Percentiles rank a stretch among this genome's conserved stretches.
phyloP scores from a whole-genome alignment of 805 yeast species.

The Starmerella vitae region DNA sequence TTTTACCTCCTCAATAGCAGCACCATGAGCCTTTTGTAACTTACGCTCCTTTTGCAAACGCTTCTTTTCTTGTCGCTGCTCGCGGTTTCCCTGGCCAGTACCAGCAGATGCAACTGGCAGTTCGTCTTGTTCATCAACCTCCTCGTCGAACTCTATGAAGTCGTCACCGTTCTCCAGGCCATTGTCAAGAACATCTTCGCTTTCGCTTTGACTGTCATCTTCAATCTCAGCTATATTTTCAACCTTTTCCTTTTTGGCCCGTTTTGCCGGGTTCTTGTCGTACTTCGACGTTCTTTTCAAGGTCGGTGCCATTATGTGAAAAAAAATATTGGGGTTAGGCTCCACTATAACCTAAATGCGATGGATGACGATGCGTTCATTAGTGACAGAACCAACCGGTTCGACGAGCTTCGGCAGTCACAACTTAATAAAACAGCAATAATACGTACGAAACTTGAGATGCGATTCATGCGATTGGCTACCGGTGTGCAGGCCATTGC shows the following conservation, averaged over 20 bases:
- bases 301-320: slow-evolving; percentile 4
- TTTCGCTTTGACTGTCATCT: slow-evolving; percentile 18
- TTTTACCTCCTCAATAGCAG: slow-evolving; percentile 72
- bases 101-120: slow-evolving; percentile 23
- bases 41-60: slow-evolving; percentile 69
- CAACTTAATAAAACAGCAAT: slow-evolving; percentile 39
- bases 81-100: slow-evolving; percentile 24
- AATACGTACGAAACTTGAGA: slow-evolving; percentile 44
- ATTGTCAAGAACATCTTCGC: slow-evolving; percentile 10
- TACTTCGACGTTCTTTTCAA: slow-evolving; percentile 5
- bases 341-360: background rate
- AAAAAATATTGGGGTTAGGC: slow-evolving; percentile 1
- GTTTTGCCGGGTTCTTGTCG: slow-evolving; percentile 12
- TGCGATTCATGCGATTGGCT: slow-evolving; percentile 34
- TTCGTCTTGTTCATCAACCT: slow-evolving; percentile 8
- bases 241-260: slow-evolving; percentile 20
- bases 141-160: slow-evolving; percentile 9
- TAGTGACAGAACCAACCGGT: slow-evolving; percentile 36
- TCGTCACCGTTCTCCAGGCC: slow-evolving; percentile 10
- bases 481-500: slow-evolving; percentile 18
- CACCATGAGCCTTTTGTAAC: slow-evolving; percentile 74
- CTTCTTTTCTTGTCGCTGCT: slow-evolving; percentile 65
- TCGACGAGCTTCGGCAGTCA: slow-evolving; percentile 31
- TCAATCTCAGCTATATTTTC: slow-evolving; percentile 6
- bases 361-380: slow-evolving; percentile 4